These are phyloP conservation scores for Skeletonema potamos DNA, from an alignment of 108 stramenopile genomes.

Conservation along the genomic window DNA sequence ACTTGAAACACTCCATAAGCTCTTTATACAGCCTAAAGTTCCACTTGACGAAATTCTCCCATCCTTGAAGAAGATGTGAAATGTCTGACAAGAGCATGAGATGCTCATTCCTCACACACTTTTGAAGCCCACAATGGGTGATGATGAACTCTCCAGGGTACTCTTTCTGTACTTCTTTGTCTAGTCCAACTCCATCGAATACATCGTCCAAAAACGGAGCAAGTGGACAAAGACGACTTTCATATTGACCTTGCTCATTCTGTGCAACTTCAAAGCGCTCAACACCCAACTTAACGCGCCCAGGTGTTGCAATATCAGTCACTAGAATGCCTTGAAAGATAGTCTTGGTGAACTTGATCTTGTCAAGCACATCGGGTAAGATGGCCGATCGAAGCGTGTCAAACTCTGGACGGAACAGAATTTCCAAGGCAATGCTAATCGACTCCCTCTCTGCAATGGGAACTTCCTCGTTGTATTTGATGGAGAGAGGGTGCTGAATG, in stretches of 20 bases:
- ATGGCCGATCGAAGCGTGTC: constrained; percentile 14
- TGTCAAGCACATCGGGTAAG: constrained; percentile 10
- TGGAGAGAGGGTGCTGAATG: constrained; percentile 5
- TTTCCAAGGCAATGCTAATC: constrained; percentile 33
- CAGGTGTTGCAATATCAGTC: constrained; percentile 39
- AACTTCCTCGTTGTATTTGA: not conserved
- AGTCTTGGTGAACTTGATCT: constrained; percentile 17
- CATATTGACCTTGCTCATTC: not conserved
- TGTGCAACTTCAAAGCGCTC: constrained; percentile 12
- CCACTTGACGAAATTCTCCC: constrained; percentile 54
- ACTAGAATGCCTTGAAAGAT: constrained; percentile 23
- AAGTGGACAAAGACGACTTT: too few relatives aligned
- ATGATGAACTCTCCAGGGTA: too few relatives aligned
- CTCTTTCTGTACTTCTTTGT: too few relatives aligned
- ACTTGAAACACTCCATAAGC: constrained; percentile 1
- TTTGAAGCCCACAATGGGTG: too few relatives aligned
- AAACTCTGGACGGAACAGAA: constrained; percentile 28
- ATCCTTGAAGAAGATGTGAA: constrained; percentile 51
- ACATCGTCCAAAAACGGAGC: not conserved
- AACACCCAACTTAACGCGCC: constrained; percentile 16
- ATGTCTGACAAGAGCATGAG: constrained; percentile 47
- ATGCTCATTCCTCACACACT: constrained; percentile 20
- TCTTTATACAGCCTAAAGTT: constrained; percentile 53
- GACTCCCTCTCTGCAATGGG: constrained; percentile 34
- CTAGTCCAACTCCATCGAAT: too few relatives aligned